A percentile compares a stretch with the other conserved stretches of the same genome.
Evolutionary conservation across 768 basidiomycete genomes (phyloP).

Genomic region (Mycena latifolia): DNA sequence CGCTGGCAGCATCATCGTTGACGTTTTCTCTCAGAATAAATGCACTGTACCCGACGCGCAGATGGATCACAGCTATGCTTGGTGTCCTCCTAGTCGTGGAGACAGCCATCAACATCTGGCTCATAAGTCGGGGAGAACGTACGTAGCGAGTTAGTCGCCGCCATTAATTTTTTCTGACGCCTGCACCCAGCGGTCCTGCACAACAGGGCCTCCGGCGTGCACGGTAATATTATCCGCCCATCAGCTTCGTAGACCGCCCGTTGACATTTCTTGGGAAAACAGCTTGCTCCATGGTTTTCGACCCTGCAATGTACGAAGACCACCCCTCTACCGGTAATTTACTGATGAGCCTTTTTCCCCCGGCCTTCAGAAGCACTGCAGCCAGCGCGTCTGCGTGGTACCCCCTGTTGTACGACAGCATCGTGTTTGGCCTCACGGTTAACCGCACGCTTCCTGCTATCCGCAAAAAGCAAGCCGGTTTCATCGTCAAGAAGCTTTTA

Average conservation of each 20-base stretch:
- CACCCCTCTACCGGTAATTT: not conserved
- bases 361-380: constrained; percentile 32
- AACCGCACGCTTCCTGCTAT: constrained; percentile 42
- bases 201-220: constrained; percentile 30
- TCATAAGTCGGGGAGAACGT: constrained; percentile 48
- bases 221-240: constrained; percentile 8
- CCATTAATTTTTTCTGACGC: not conserved
- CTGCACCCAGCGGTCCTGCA: constrained; percentile 25
- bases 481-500: constrained; percentile 41
- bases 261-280: not conserved
- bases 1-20: not conserved
- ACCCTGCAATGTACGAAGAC: constrained; percentile 37
- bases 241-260: not conserved
- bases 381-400: constrained; percentile 50
- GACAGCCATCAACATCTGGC: constrained; percentile 47
- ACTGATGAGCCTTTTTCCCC: not conserved
- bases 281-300: constrained; percentile 57
- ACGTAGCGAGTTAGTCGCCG: constrained; percentile 16
- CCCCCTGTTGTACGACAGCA: constrained; percentile 43
- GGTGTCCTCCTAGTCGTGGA: constrained; percentile 40
- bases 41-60: constrained; percentile 44
- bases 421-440: constrained; percentile 43
- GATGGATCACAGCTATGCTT: constrained; percentile 39
- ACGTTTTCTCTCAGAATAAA: constrained; percentile 36
- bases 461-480: constrained; percentile 32